These are phyloP conservation scores for Durio zibethinus DNA, from an alignment of 345 rosid species.

Conservation along the genomic window DNA sequence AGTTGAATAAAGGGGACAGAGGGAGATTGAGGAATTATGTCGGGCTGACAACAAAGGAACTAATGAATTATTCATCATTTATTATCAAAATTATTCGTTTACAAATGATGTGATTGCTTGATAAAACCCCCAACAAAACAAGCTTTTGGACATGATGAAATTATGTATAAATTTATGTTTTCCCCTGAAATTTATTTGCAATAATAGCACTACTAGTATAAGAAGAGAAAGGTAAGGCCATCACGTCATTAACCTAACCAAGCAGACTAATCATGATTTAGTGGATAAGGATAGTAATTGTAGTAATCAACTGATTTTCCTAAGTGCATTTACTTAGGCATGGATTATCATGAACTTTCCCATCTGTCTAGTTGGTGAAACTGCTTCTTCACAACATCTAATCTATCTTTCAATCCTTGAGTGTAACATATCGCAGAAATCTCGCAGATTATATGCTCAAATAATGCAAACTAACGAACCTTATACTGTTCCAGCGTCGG, in stretches of 20 bases:
- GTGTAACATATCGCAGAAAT: conserved; percentile 35
- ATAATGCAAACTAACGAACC: not conserved
- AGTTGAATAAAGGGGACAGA: not conserved
- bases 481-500: not conserved
- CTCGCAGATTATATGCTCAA: conserved; percentile 22
- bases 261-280: conserved; percentile 3
- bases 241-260: conserved; percentile 7
- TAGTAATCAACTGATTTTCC: not conserved
- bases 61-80: conserved; percentile 1
- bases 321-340: not conserved
- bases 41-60: not conserved
- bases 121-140: conserved; percentile 21
- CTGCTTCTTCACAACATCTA: not conserved
- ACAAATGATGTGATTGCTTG: conserved; percentile 21
- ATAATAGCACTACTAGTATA: not conserved
- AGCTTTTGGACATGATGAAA: not conserved
- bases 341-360: conserved; percentile 14
- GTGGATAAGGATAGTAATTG: conserved; percentile 16
- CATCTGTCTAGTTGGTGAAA: conserved; percentile 6
- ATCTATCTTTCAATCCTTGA: not conserved
- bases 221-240: not conserved
- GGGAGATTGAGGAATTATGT: not conserved
- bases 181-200: not conserved
- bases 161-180: not conserved
- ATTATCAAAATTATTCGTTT: not conserved